phyloP scores from a whole-genome alignment of 2,329 filamentous ascomycete genomes.

The Periglandula ipomoeae region DNA sequence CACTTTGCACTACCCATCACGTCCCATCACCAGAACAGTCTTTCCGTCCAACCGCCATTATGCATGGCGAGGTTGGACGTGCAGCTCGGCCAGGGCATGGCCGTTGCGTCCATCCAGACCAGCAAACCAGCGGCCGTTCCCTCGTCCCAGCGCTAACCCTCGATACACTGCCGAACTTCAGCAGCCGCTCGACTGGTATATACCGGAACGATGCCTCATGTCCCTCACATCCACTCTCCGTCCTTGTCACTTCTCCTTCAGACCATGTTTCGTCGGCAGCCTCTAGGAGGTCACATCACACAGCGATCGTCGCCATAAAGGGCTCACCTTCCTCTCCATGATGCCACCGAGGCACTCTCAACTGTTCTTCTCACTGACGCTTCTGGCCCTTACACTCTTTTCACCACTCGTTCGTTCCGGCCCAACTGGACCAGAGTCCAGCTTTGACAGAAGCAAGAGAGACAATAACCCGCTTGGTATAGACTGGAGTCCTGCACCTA shows the following conservation, averaged over 20 bases:
- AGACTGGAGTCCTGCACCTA: slow-evolving; percentile 36
- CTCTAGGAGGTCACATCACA: slow-evolving; percentile 34
- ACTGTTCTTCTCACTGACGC: slow-evolving; percentile 14
- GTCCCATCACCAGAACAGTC: not conserved
- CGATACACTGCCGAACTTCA: slow-evolving; percentile 37
- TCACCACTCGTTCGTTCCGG: slow-evolving; percentile 19
- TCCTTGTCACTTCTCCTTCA: slow-evolving; percentile 37
- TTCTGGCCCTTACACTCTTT: slow-evolving; percentile 19
- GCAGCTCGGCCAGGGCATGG: slow-evolving; percentile 1
- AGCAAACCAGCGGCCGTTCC: not conserved
- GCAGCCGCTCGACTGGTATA: slow-evolving; percentile 40
- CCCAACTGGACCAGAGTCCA: slow-evolving; percentile 4
- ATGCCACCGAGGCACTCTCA: slow-evolving; percentile 29
- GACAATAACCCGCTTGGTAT: slow-evolving; percentile 33
- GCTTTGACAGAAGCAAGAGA: slow-evolving; percentile 12
- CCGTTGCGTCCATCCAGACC: not conserved
- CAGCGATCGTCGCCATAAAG: slow-evolving; percentile 23
- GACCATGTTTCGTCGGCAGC: slow-evolving; percentile 39
- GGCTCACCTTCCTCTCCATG: slow-evolving; percentile 23
- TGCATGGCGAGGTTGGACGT: slow-evolving; percentile 2
- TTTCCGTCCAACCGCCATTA: slow-evolving; percentile 2
- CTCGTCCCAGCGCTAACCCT: slow-evolving; percentile 15
- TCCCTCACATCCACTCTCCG: slow-evolving; percentile 10
- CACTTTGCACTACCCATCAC: slow-evolving; percentile 8
- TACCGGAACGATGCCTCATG: slow-evolving; percentile 40